Percentiles rank a stretch among this genome's conserved stretches.
These are phyloP conservation scores for Ascochyta rabiei DNA, from an alignment of 2,329 filamentous ascomycete species.

Conservation along the genomic window DNA sequence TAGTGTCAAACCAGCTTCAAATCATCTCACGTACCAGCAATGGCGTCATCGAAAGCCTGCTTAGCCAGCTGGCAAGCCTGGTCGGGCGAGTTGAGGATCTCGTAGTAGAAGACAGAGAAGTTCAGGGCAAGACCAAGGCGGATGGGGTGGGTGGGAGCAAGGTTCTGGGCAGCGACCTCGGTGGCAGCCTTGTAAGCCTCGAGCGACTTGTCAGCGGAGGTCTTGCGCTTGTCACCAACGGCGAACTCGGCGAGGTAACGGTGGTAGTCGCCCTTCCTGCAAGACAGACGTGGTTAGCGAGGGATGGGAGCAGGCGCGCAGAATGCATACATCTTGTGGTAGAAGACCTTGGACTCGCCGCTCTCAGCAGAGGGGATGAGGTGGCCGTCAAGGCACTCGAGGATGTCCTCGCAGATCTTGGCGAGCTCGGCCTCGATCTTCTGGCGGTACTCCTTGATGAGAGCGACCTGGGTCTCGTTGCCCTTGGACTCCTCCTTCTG, in stretches of 20 bases:
- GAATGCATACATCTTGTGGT: conserved; percentile 91
- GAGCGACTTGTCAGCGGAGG: conserved; percentile 88
- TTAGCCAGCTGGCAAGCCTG: conserved; percentile 98
- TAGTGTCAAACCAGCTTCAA: neutral
- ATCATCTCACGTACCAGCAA: conserved; percentile 68
- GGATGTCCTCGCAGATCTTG: conserved; percentile 97
- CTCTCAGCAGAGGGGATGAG: conserved; percentile 92
- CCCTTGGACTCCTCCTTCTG: conserved; percentile 99
- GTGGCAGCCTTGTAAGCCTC: conserved; percentile 97
- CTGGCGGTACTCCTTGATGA: conserved; percentile 98
- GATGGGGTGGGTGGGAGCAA: conserved; percentile 91
- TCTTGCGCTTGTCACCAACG: conserved; percentile 92
- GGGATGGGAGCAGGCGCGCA: neutral
- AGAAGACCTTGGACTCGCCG: conserved; percentile 99
- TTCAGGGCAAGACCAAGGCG: conserved; percentile 90
- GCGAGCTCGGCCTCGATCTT: conserved; percentile 97
- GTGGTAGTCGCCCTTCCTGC: conserved; percentile 99
- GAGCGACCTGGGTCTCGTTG: conserved; percentile 84
- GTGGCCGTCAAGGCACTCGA: conserved; percentile 91
- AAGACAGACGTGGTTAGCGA: conserved; percentile 32
- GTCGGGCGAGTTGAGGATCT: conserved; percentile 98
- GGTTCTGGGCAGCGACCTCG: conserved; percentile 86
- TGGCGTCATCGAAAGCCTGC: conserved; percentile 95
- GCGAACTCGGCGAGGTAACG: conserved; percentile 98
- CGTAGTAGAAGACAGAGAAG: conserved; percentile 99